Percentiles rank a stretch among this genome's conserved stretches.
phyloP scores from a whole-genome alignment of 176 grass and related monocot genomes.

The Coix lacrymajobi region DNA sequence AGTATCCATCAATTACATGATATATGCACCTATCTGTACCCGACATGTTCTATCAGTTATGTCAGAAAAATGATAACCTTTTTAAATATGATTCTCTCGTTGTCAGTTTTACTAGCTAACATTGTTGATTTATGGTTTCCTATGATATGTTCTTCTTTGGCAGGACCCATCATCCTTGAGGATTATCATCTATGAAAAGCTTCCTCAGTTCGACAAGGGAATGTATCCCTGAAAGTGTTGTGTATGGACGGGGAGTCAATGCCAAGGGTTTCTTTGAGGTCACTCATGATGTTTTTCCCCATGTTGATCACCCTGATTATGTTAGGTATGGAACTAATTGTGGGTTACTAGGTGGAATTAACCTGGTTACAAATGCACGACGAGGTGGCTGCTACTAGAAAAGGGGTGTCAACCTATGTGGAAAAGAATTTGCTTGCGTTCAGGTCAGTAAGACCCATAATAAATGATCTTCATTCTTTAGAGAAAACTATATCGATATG shows the following conservation, averaged over 20 bases:
- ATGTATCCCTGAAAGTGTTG: conserved; percentile 70
- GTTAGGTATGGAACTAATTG: too few relatives aligned
- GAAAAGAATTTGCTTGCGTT: too few relatives aligned
- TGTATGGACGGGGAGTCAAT: conserved; percentile 69
- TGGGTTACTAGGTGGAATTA: too few relatives aligned
- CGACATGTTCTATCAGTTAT: not conserved
- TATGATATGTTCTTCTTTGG: not conserved
- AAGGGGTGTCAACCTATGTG: too few relatives aligned
- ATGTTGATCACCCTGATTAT: too few relatives aligned
- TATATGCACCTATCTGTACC: not conserved
- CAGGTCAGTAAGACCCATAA: too few relatives aligned
- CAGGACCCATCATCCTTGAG: conserved; percentile 78
- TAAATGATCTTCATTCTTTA: too few relatives aligned
- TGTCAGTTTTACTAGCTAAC: not conserved
- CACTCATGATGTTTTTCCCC: too few relatives aligned
- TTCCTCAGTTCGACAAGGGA: conserved; percentile 82
- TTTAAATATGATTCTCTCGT: not conserved
- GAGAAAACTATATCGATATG: too few relatives aligned
- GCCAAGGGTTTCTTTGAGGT: conserved; percentile 92
- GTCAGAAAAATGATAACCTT: not conserved
- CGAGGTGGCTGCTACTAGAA: too few relatives aligned
- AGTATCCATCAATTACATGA: not conserved
- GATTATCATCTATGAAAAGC: conserved; percentile 84
- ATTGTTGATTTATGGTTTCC: not conserved
- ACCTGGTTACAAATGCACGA: too few relatives aligned